Percentiles rank a stretch among this genome's conserved stretches.
Conservation (phyloP, 139 green algal genomes). For the Chlorella sp. region DNA sequence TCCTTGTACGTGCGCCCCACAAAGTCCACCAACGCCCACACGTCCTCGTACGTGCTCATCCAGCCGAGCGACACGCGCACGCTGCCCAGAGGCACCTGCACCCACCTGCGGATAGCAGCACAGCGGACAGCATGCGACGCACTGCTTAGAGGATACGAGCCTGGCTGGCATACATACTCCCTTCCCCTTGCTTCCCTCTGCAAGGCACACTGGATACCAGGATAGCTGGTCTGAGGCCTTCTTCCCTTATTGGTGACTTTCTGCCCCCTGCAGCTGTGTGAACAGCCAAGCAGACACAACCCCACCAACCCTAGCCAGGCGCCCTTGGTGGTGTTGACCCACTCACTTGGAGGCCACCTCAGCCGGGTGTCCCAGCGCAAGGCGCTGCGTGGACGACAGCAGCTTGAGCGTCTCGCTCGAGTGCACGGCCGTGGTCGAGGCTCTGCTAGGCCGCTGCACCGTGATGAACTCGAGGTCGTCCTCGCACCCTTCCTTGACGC, state of each 20-base stretch:
- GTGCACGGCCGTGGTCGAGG: not conserved
- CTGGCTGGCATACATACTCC: too few species aligned
- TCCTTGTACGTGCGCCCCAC: conserved; percentile 51
- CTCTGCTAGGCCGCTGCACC: conserved; percentile 20
- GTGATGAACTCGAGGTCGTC: conserved; percentile 64
- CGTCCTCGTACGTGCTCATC: conserved; percentile 59
- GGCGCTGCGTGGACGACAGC: not conserved
- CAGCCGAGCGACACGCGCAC: conserved; percentile 54
- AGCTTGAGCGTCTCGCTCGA: not conserved
- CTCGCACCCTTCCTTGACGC: conserved; percentile 64
- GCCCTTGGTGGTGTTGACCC: too few species aligned
- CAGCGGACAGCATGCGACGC: too few species aligned
- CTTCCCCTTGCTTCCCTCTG: too few species aligned
- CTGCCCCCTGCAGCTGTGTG: too few species aligned
- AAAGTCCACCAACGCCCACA: conserved; percentile 46
- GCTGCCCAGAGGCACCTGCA: conserved; percentile 50
- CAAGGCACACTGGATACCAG: too few species aligned
- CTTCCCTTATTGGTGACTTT: too few species aligned
- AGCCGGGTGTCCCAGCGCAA: not conserved
- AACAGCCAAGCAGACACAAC: too few species aligned
- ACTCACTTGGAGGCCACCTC: too few species aligned
- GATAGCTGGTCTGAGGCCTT: too few species aligned
- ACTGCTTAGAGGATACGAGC: too few species aligned
- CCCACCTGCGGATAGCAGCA: conserved; percentile 13
- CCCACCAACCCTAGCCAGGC: too few species aligned